Base-by-base conservation (phyloP, 2,329 filamentous ascomycete species). In the Fusarium sp. region DNA sequence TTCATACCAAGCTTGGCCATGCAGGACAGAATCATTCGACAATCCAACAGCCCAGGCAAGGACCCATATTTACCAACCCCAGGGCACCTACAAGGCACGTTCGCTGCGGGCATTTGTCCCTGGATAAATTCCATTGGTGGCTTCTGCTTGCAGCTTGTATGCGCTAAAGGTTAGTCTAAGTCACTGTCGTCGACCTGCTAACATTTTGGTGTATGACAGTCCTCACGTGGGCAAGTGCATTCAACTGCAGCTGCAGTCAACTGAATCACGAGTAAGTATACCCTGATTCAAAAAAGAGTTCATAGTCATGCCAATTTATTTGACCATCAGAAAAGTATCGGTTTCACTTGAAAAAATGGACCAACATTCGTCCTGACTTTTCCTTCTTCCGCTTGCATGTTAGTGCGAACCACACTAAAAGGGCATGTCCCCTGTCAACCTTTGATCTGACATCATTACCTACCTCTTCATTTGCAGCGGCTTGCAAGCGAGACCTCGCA, bases 391-490 rank as follows among this genome's bases (percentile, higher is more conserved):
- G 34, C 25, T 52, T 63, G 49, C 27, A 40, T 54, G 38, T 50
- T 59, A 59, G 63, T 56, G 56, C 52, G 49, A 54, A 59, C 45
- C 24, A 24, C 38, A 45, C 57, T 70, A 66, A 66, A 53, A 50
- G 20, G 29, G n/a, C 7, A 58, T 29, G 50, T 29, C 46, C 55
- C 63, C 61, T 66, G 63, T 44, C 53, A 32, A 34, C 51, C 38
- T 38, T 44, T 25, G 50, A 58, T 63, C 73, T 76, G 74, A 76
- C 74, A 76, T 76, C 74, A 76, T 74, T 73, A 75, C 71, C 43
- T 73, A 75, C 71, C 40, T 53, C 62, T 63, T 57, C 38, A 45
- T 61, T 58, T 45, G 52, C 25, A 44, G 51, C 54, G 34, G 34
- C 34, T 38, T 54, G 55, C 63, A 66, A 60, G 62, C 63, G 55